Conservation (phyloP, 2,329 filamentous ascomycete species). For the Aspergillus costaricaensis region DNA sequence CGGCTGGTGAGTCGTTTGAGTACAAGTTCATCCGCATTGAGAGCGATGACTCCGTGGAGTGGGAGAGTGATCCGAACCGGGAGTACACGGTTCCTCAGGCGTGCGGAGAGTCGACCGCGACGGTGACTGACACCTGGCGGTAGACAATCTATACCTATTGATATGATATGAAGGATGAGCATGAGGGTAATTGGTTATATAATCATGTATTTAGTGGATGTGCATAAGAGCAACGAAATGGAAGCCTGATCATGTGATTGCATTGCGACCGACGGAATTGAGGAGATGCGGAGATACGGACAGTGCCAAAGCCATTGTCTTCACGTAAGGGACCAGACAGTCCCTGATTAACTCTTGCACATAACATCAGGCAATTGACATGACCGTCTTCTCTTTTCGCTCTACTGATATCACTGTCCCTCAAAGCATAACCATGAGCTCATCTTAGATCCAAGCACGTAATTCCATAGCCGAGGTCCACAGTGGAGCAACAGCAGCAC, state of each 20-base stretch:
- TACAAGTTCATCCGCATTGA: conserved; percentile 69
- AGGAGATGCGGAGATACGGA: background rate
- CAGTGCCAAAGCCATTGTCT: background rate
- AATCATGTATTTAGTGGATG: background rate
- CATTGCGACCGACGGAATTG: background rate
- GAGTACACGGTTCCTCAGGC: conserved; percentile 43
- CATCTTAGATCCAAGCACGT: conserved; percentile 16
- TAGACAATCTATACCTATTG: conserved; percentile 7
- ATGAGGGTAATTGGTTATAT: background rate
- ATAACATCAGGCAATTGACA: too few species aligned
- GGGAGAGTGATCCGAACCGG: conserved; percentile 62
- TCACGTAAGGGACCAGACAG: background rate
- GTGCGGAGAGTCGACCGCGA: conserved; percentile 35
- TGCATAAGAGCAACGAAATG: background rate
- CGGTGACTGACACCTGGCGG: conserved; percentile 43
- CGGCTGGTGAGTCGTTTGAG: conserved; percentile 58
- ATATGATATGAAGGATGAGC: background rate
- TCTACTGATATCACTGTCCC: background rate
- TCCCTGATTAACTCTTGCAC: background rate
- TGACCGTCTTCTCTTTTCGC: background rate
- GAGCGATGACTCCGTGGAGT: conserved; percentile 58
- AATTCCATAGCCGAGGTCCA: conserved; percentile 4
- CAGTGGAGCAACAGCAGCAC: background rate
- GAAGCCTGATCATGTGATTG: background rate
- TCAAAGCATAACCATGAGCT: conserved; percentile 9